Base-by-base conservation (phyloP, 768 basidiomycete genomes). In the Daedaleopsis nitida region DNA sequence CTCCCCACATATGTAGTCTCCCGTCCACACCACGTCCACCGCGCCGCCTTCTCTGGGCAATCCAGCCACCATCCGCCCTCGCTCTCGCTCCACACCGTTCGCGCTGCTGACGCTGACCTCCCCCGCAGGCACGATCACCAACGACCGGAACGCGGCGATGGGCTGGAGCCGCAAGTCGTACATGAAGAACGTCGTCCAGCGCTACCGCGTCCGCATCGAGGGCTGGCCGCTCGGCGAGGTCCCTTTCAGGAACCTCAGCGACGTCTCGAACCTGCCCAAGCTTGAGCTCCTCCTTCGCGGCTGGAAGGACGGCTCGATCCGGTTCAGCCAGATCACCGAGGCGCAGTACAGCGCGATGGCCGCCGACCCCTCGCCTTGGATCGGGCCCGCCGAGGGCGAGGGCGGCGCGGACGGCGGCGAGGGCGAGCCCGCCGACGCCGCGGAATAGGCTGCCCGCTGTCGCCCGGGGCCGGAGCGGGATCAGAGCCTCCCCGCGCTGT, bases 231-330 rank as follows among this genome's bases (percentile, higher is more conserved):
- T 58, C 37, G 54, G 60, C 12, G 69, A 72, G 59, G 66, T 72
- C 47, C 68, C 70, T 12, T 72, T 72, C 65, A 59, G 65, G 60
- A 72, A 72, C 59, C 65, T 72, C 38, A 69, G 68, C 66, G 69
- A 72, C 62, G 66, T 72, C 34, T 66, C 70, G 8, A 72, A 70
- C 66, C 55, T 70, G 13, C 66, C 65, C 54, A 70, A 68, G 57
- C 59, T 72, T 35, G 70, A 72, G 57, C 58, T 66, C 14, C 63
- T 72, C 9, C 60, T 70, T 34, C 65, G 59, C 14, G 70, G 70
- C 2, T 72, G 70, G 70, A 65, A 68, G 60, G 55, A 49, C n/a
- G 64, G 67, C 9, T 35, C 62, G 48, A 72, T 72, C 44, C 59
- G 56, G 34, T 72, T 72, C 64, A 23, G 60, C 5, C 65, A 65